Conservation (phyloP, 177 flowering plant species). For the Vitis hybrid region DNA sequence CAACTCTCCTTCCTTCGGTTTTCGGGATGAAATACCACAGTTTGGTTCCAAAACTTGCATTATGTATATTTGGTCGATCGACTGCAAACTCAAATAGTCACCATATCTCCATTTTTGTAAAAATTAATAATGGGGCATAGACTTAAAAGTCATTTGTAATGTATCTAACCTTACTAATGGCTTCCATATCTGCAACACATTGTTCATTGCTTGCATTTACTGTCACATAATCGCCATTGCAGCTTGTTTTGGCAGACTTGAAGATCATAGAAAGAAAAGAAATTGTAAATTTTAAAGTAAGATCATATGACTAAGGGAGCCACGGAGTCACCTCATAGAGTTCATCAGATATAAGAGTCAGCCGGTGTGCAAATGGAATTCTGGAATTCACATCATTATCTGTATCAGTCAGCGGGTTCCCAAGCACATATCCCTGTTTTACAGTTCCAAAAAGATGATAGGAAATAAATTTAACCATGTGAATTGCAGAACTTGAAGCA, state of each 20-base stretch:
- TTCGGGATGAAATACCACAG: slow-evolving; percentile 10
- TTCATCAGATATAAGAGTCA: slow-evolving; percentile 38
- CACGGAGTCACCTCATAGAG: slow-evolving; percentile 25
- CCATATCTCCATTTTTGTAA: too few relatives aligned
- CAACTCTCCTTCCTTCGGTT: neutral
- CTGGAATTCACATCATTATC: slow-evolving; percentile 14
- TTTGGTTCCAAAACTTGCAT: slow-evolving; percentile 9
- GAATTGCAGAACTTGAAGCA: too few relatives aligned
- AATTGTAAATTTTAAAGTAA: neutral
- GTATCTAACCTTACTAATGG: neutral
- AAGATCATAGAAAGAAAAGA: neutral
- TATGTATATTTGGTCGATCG: too few relatives aligned
- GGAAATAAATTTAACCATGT: too few relatives aligned
- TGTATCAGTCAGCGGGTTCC: slow-evolving; percentile 30
- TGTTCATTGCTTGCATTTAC: slow-evolving; percentile 10
- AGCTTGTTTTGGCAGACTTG: slow-evolving; percentile 23
- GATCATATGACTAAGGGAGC: too few relatives aligned
- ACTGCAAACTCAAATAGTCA: too few relatives aligned
- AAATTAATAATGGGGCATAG: too few relatives aligned
- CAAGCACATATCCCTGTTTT: slow-evolving; percentile 39
- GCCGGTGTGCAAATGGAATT: slow-evolving; percentile 26
- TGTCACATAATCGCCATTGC: slow-evolving; percentile 23
- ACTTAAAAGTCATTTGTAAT: neutral
- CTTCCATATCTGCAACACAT: slow-evolving; percentile 20
- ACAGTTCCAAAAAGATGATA: neutral